A percentile compares a stretch with the other conserved stretches of the same genome.
phyloP scores from a whole-genome alignment of 345 rosid species.

The Syzygium grande region DNA sequence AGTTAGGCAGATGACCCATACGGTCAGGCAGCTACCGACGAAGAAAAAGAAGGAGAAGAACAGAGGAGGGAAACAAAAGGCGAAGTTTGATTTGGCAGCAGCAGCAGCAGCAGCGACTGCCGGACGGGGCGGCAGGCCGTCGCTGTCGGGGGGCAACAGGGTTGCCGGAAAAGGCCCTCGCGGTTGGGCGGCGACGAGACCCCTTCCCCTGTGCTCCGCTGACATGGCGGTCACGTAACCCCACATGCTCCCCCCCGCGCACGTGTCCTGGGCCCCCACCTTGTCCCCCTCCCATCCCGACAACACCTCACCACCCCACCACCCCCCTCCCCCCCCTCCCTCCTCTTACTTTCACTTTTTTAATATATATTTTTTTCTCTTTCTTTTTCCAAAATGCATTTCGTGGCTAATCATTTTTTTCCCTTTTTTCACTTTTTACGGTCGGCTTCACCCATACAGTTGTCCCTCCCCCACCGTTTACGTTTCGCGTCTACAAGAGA shows the following conservation, averaged over 20 bases:
- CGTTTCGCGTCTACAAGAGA: neutral
- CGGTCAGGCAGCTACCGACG: neutral
- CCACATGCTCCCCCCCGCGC: constrained; percentile 50
- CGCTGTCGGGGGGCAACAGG: constrained; percentile 30
- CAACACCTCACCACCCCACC: constrained; percentile 7
- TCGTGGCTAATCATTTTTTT: neutral
- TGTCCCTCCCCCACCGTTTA: neutral
- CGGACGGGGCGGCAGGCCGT: constrained; percentile 24
- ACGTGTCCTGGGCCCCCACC: constrained; percentile 37
- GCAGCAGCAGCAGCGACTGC: constrained; percentile 15
- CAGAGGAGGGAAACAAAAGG: neutral
- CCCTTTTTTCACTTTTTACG: neutral
- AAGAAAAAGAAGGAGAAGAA: neutral
- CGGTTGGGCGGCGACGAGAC: constrained; percentile 22
- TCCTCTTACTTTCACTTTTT: neutral
- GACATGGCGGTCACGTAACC: constrained; percentile 65
- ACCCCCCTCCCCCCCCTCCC: no score
- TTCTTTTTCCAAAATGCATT: no score
- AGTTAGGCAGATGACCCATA: neutral
- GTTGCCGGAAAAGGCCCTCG: constrained; percentile 27
- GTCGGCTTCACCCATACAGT: neutral
- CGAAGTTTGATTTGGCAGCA: neutral
- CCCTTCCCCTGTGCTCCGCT: constrained; percentile 8
- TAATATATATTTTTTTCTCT: no score
- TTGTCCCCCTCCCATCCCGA: constrained; percentile 27